Evolutionary conservation across 441 rosid species (phyloP).

Genomic region (Heliophila coronopifolia): DNA sequence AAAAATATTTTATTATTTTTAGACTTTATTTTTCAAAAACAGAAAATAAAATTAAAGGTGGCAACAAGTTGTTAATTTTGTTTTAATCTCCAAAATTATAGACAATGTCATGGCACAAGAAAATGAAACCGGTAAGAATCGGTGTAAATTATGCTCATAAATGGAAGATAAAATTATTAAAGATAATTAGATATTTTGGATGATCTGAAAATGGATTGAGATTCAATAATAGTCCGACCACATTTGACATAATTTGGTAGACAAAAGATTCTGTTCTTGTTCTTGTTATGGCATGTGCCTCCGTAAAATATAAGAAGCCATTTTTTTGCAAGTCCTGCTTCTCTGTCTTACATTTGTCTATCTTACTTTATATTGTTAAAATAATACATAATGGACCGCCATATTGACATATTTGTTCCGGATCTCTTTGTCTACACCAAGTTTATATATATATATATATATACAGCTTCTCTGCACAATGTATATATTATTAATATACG

Average conservation of each 20-base stretch:
- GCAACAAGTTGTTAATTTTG: too few relatives aligned
- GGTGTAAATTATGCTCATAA: background rate
- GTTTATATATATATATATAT: too few relatives aligned
- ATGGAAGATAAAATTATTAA: background rate
- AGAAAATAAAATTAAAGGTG: too few relatives aligned
- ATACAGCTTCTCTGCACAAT: too few relatives aligned
- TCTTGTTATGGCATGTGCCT: slow-evolving; percentile 2
- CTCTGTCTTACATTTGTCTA: too few relatives aligned
- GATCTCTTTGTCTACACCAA: slow-evolving; percentile 7
- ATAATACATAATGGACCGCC: slow-evolving; percentile 24
- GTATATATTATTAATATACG: too few relatives aligned
- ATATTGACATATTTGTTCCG: slow-evolving; percentile 1
- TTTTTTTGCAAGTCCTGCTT: slow-evolving; percentile 15
- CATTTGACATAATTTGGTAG: slow-evolving; percentile 35
- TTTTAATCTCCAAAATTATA: too few relatives aligned
- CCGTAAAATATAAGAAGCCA: slow-evolving; percentile 11
- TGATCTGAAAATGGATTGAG: slow-evolving; percentile 38
- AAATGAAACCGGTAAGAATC: background rate
- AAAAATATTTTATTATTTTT: too few relatives aligned
- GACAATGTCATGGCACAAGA: too few relatives aligned
- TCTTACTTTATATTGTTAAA: slow-evolving; percentile 3
- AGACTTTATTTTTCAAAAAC: too few relatives aligned
- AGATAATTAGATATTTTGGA: background rate
- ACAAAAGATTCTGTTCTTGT: slow-evolving; percentile 19
- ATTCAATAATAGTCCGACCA: slow-evolving; percentile 74